Evolutionary conservation across 2,329 filamentous ascomycete species (phyloP).

Genomic region (Teratosphaeria pseudoeucalypti): DNA sequence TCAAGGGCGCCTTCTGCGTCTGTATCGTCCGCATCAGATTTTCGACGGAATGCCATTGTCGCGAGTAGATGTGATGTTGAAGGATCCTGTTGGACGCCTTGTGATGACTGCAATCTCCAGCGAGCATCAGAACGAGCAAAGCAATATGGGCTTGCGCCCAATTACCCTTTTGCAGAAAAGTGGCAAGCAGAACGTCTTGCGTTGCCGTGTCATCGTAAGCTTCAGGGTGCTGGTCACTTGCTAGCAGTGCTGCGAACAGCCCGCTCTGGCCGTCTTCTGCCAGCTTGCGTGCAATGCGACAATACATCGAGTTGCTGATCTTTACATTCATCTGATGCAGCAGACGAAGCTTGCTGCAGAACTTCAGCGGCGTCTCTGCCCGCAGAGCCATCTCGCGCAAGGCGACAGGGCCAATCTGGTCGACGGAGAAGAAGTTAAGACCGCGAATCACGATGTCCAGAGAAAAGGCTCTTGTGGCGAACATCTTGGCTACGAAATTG

Average conservation of each 20-base stretch:
- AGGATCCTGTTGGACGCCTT: constrained; percentile 40
- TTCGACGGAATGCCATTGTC: constrained; percentile 17
- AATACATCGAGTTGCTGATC: constrained; percentile 54
- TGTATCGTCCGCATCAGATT: constrained; percentile 42
- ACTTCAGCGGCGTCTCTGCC: constrained; percentile 44
- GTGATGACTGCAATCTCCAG: constrained; percentile 19
- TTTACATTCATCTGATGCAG: constrained; percentile 54
- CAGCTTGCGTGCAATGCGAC: constrained; percentile 54
- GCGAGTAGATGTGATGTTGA: constrained; percentile 27
- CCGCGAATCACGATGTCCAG: constrained; percentile 62
- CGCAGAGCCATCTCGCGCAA: constrained; percentile 67
- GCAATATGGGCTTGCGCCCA: constrained; percentile 45
- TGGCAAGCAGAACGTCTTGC: constrained; percentile 45
- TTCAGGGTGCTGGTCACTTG: constrained; percentile 56
- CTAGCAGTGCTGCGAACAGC: constrained; percentile 42
- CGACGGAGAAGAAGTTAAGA: constrained; percentile 59
- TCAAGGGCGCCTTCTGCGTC: constrained; percentile 32
- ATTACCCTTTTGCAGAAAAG: constrained; percentile 42
- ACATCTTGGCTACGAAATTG: constrained; percentile 64
- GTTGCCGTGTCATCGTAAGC: constrained; percentile 45
- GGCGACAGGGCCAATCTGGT: constrained; percentile 62
- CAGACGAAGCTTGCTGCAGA: constrained; percentile 50
- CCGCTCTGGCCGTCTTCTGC: constrained; percentile 46
- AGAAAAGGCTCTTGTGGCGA: constrained; percentile 65
- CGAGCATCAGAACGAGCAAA: constrained; percentile 41